These are phyloP conservation scores for Pestalotiopsis sp. DNA, from an alignment of 2,329 filamentous ascomycete species.

Conservation along the genomic window DNA sequence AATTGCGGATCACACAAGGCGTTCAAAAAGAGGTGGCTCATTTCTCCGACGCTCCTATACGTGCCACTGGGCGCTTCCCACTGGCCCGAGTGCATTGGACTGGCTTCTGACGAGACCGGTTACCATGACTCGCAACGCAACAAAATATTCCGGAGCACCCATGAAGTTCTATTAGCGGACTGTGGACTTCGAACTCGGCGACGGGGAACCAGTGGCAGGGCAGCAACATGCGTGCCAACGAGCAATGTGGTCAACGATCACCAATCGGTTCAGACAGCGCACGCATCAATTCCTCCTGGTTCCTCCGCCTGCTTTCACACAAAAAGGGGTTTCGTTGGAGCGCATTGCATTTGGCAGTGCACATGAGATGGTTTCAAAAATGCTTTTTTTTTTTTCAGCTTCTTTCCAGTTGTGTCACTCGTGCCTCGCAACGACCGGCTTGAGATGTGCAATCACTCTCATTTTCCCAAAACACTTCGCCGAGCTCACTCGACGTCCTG, in stretches of 20 bases:
- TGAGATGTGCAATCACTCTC: not conserved
- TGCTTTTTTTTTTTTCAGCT: not conserved
- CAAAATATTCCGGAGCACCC: not conserved
- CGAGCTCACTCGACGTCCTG: not conserved
- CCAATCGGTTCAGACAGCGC: not conserved
- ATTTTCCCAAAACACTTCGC: not conserved
- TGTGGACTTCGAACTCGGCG: not conserved
- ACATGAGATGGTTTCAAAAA: conserved; percentile 1
- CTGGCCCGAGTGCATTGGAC: not conserved
- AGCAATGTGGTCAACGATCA: not conserved
- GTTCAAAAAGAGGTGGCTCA: conserved; percentile 28
- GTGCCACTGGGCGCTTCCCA: not conserved
- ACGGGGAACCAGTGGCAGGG: not conserved
- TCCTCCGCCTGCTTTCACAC: not conserved
- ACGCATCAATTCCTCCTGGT: not conserved
- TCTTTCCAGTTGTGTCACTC: not conserved
- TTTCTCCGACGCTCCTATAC: not conserved
- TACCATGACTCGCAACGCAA: not conserved
- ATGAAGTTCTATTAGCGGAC: not conserved
- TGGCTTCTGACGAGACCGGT: not conserved
- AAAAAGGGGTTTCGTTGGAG: not conserved
- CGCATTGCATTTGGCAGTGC: conserved; percentile 1
- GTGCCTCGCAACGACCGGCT: not conserved
- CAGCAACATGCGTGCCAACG: not conserved
- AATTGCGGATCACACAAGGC: conserved; percentile 27